Conservation (phyloP, 208 protist species). For the Trypanosoma boissoni region DNA sequence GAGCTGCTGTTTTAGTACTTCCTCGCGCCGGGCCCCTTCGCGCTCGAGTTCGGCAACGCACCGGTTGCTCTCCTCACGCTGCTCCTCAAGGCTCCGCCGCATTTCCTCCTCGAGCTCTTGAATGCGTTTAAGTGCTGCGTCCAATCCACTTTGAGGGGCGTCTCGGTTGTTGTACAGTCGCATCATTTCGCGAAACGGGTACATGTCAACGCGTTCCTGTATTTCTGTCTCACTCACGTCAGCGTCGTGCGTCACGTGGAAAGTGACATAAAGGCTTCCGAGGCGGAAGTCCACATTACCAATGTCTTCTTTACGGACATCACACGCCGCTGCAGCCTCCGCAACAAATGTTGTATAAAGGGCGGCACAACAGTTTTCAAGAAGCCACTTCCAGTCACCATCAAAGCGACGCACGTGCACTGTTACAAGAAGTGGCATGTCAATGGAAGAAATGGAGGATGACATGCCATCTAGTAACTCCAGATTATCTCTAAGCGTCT, state of each 20-base stretch:
- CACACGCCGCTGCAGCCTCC: constrained; percentile 54
- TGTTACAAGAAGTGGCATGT: constrained; percentile 9
- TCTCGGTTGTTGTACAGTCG: constrained; percentile 70
- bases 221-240: constrained; percentile 70
- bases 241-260: constrained; percentile 78
- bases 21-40: constrained; percentile 18
- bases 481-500: not conserved
- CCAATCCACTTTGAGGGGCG: constrained; percentile 45
- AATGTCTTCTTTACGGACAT: constrained; percentile 43
- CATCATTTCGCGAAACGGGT: constrained; percentile 81
- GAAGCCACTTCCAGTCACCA: constrained; percentile 64
- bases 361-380: constrained; percentile 29
- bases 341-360: constrained; percentile 49
- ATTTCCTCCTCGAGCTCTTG: constrained; percentile 60
- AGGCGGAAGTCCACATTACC: constrained; percentile 52
- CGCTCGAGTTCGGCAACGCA: constrained; percentile 2
- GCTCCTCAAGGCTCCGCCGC: constrained; percentile 42
- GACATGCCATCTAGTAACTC: constrained; percentile 22
- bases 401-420: constrained; percentile 69
- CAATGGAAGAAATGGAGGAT: constrained; percentile 10
- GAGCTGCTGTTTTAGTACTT: constrained; percentile 29
- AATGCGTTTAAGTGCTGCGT: constrained; percentile 55
- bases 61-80: constrained; percentile 29
- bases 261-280: constrained; percentile 82
- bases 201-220: constrained; percentile 62